Evolutionary conservation across 75 land plant species (phyloP).

Genomic region (Pinus tabuliformis): DNA sequence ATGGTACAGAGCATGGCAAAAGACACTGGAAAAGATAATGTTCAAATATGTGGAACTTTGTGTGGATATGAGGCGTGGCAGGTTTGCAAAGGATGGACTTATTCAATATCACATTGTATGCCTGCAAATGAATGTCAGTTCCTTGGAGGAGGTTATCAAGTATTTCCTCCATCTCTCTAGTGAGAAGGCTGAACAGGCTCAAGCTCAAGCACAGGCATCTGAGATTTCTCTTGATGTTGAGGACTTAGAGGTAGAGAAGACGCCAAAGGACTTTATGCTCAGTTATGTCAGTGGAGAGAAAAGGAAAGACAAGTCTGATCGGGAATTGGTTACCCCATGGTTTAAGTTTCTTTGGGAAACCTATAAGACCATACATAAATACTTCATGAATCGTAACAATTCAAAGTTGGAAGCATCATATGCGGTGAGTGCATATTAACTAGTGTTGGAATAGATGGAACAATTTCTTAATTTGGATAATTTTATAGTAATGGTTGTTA

Average conservation of each 20-base stretch:
- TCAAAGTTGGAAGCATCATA: slow-evolving; percentile 86
- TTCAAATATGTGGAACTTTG: slow-evolving; percentile 93
- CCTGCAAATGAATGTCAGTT: slow-evolving; percentile 89
- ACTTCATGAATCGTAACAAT: slow-evolving; percentile 63
- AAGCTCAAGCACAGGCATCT: slow-evolving; percentile 73
- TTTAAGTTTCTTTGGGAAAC: slow-evolving; percentile 98
- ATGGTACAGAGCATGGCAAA: slow-evolving; percentile 87
- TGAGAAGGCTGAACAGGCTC: slow-evolving; percentile 85
- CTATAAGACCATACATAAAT: slow-evolving; percentile 88
- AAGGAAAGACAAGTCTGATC: slow-evolving; percentile 89
- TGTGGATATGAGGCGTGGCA: slow-evolving; percentile 88
- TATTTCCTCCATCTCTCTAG: slow-evolving; percentile 82
- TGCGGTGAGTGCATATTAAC: slow-evolving; percentile 51
- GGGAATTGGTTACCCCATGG: slow-evolving; percentile 97
- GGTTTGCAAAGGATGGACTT: slow-evolving; percentile 94
- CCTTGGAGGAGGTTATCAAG: slow-evolving; percentile 94
- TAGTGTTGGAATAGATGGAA: too few species aligned
- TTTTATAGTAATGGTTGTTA: too few species aligned
- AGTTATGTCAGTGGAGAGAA: slow-evolving; percentile 96
- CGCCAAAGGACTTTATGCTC: slow-evolving; percentile 91
- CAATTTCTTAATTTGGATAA: too few species aligned
- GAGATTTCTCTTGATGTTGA: slow-evolving; percentile 93
- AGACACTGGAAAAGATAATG: slow-evolving; percentile 84
- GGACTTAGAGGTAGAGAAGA: slow-evolving; percentile 82
- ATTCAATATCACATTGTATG: slow-evolving; percentile 92